Evolutionary conservation across 2,329 filamentous ascomycete genomes (phyloP), one percentile per base, ranked within the genome.

Genomic region (Colletotrichum sp.): DNA sequence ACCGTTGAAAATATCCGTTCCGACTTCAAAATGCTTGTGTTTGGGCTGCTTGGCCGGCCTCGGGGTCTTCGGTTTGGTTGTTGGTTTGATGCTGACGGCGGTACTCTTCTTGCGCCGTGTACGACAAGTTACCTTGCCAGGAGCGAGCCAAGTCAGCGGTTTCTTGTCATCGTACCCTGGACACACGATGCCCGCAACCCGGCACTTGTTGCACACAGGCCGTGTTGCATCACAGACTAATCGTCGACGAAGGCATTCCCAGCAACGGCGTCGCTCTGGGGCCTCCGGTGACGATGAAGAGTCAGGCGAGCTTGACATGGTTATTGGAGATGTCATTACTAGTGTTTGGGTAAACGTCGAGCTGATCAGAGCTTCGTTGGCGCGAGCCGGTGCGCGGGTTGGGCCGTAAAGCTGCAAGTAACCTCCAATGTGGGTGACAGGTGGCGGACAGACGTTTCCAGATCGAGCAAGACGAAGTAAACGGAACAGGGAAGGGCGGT

Each of bases 241-340:
- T 9, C 82, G 78, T 3, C 85, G 84, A n/a, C 85, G 82, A 26
- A 80, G 83, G 73, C 85, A 87, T 74, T 86, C 85, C 86, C 85
- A 87, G 77, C 85, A 87, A 68, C 85, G 83, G 64, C 78, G 80
- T 6, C 71, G 64, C 13, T 72, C 68, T 15, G 71, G 30, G 10
- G 15, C 30, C 8, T 72, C 59, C 2, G 65, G 60, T 6, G 39
- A 70, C 9, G 32, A 63, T 13, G 68, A n/a, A 7, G 55, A 12
- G 60, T 18, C 52, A 60, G 67, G 16, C 4, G 55, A 30, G 43
- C 43, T 52, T 61, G 36, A 52, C 59, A 32, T 61, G 30, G 24
- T 3, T 48, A 48, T 24, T 21, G 57, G 13, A 6, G 21, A n/a
- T n/a, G 55, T 9, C 24, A 32, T 26, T 34, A 21, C 16, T 28